phyloP scores from a whole-genome alignment of 805 yeast genomes.

The Ogataea neopini region DNA sequence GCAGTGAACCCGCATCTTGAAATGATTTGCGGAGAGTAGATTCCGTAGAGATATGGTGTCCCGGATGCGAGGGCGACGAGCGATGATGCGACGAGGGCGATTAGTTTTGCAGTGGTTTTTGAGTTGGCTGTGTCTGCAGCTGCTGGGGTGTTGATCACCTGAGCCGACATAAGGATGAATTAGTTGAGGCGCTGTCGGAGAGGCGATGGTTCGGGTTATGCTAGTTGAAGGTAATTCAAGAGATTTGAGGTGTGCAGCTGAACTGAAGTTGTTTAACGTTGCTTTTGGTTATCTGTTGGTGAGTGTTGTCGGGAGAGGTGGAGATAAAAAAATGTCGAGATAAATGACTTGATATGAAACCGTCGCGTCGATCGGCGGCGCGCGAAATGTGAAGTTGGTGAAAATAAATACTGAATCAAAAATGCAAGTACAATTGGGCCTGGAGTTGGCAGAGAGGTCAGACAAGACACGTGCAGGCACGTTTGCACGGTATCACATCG shows the following conservation, averaged over 20 bases:
- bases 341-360: neutral
- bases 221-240: too few relatives aligned
- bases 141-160: neutral
- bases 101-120: constrained; percentile 3
- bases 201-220: too few relatives aligned
- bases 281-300: too few relatives aligned
- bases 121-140: neutral
- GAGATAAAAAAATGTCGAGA: neutral
- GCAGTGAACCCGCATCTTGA: constrained; percentile 56
- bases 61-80: constrained; percentile 56
- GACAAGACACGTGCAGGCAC: too few relatives aligned
- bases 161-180: neutral
- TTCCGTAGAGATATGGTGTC: constrained; percentile 72
- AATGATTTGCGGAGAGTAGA: constrained; percentile 73
- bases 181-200: too few relatives aligned
- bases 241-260: too few relatives aligned
- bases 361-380: constrained; percentile 8
- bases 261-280: too few relatives aligned
- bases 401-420: too few relatives aligned
- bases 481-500: too few relatives aligned
- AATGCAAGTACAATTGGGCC: too few relatives aligned
- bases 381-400: neutral
- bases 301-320: neutral
- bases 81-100: constrained; percentile 15
- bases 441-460: too few relatives aligned